A percentile compares a stretch with the other conserved stretches of the same genome.
phyloP scores from a whole-genome alignment of 192 early-diverging fungal genomes.

The Rhizophagus clarus region DNA sequence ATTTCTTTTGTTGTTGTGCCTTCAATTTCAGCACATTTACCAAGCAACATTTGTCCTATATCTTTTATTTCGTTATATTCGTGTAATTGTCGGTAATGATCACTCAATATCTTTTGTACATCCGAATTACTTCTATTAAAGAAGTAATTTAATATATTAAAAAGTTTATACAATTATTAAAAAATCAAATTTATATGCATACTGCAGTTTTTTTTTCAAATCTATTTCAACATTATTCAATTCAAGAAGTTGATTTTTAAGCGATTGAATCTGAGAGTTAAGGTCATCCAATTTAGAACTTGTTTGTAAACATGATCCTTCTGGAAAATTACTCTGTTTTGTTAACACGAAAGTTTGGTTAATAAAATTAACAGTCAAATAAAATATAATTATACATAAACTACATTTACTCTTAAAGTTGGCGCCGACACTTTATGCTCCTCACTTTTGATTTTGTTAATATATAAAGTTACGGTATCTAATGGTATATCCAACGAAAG shows the following conservation, averaged over 20 bases:
- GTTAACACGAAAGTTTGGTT: background rate
- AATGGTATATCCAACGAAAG: background rate
- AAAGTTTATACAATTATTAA: background rate
- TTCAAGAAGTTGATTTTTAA: background rate
- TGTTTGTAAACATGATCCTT: background rate
- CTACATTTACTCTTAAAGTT: background rate
- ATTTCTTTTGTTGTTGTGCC: constrained; percentile 59
- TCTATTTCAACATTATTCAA: background rate
- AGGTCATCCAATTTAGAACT: background rate
- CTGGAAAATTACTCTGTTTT: background rate
- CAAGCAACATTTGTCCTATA: constrained; percentile 50
- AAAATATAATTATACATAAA: too few species aligned
- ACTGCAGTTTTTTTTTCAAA: constrained; percentile 3
- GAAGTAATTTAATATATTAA: background rate
- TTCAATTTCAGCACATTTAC: constrained; percentile 55
- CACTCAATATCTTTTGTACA: constrained; percentile 42
- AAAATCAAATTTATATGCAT: background rate
- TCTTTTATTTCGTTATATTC: constrained; percentile 71
- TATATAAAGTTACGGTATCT: background rate
- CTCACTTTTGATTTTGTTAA: background rate
- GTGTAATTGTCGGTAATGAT: constrained; percentile 54
- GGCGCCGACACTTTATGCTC: background rate
- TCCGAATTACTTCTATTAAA: constrained; percentile 35
- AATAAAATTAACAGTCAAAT: background rate
- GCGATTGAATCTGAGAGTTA: constrained; percentile 5